Base-by-base conservation (phyloP, 2,329 filamentous ascomycete genomes). In the Xylariaceae sp. region DNA sequence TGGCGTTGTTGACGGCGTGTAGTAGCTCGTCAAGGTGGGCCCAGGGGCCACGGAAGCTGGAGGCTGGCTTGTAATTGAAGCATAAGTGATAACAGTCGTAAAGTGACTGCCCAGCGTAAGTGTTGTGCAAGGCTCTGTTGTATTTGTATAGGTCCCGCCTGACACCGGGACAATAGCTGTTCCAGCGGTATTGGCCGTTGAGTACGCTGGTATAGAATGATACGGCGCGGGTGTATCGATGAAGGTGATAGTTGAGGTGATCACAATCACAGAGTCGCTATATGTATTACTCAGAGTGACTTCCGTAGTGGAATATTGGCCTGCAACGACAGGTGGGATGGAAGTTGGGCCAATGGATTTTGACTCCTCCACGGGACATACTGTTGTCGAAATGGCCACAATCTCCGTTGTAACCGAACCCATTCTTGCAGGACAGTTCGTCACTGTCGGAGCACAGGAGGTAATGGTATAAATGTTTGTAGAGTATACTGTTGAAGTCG, bases 401-500 rank as follows among this genome's bases (percentile, higher is more conserved):
- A 56, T 43, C 16, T 61, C 58, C 2, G 61, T 63, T 10, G 56
- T 59, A 23, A 62, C 57, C 2, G 50, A 38, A 3, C 55, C 59
- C 3, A 53, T n/a, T 6, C 44, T 52, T 2, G 55, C 52, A 2
- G 59, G 55, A 20, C 59, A 61, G 42, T 60, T 56, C 3, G 46
- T 59, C 12, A 57, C 56, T 22, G 50, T 56, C 21, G 58, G 55
- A 0, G 58, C 55, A 34, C 60, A 63, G 17, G 59, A 58, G 4
- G 60, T 59, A 21, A 61, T 49, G 4, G 55, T 61, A 34, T 59
- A 60, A 14, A 59, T n/a, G 8, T 54, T 63, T 14, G 60, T 63
- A 23, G 57, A 55, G 35, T 59, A 62, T 5, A 63, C 47, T 2
- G 59, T 62, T 11, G 59, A 63, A 5, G 59, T 63, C 7, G 59